Percentiles rank a stretch among this genome's conserved stretches.
These are phyloP conservation scores for Thielaviopsis euricoi DNA, from an alignment of 2,329 filamentous ascomycete species.

Conservation along the genomic window DNA sequence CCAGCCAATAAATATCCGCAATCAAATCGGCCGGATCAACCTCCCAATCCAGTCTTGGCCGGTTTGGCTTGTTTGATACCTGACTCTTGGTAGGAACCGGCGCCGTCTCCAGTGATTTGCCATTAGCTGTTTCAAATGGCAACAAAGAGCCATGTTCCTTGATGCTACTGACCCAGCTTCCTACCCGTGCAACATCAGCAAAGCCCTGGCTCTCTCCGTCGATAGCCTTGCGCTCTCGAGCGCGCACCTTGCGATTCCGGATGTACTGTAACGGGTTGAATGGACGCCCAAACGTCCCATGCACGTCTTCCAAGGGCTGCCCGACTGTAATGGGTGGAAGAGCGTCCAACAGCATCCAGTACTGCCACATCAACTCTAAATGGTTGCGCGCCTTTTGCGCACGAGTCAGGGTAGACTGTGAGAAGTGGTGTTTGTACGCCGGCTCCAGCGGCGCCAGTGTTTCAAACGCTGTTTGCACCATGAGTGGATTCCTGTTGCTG, in stretches of 20 bases:
- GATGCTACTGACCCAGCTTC: conserved; percentile 60
- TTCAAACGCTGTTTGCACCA: conserved; percentile 20
- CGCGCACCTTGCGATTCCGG: conserved; percentile 72
- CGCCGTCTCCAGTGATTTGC: conserved; percentile 25
- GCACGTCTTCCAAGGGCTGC: conserved; percentile 17
- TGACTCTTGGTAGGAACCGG: conserved; percentile 26
- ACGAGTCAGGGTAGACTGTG: conserved; percentile 62
- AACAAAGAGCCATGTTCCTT: conserved; percentile 25
- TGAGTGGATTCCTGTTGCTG: conserved; percentile 20
- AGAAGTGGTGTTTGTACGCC: conserved; percentile 49
- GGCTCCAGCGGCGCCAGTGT: neutral
- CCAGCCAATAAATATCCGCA: conserved; percentile 81
- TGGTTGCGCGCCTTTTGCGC: conserved; percentile 73
- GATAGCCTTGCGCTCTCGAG: conserved; percentile 58
- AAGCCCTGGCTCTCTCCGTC: conserved; percentile 65
- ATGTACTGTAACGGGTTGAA: conserved; percentile 93
- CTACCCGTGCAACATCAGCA: conserved; percentile 53
- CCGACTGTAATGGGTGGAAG: conserved; percentile 50
- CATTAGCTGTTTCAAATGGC: conserved; percentile 28
- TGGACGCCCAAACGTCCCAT: conserved; percentile 39
- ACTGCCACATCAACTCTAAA: conserved; percentile 73
- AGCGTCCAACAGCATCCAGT: conserved; percentile 61
- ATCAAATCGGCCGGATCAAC: conserved; percentile 71
- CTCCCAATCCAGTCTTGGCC: conserved; percentile 71
- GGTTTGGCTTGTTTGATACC: conserved; percentile 41